Conservation (phyloP, 768 basidiomycete genomes). For the Pleurotus tuoliensis region DNA sequence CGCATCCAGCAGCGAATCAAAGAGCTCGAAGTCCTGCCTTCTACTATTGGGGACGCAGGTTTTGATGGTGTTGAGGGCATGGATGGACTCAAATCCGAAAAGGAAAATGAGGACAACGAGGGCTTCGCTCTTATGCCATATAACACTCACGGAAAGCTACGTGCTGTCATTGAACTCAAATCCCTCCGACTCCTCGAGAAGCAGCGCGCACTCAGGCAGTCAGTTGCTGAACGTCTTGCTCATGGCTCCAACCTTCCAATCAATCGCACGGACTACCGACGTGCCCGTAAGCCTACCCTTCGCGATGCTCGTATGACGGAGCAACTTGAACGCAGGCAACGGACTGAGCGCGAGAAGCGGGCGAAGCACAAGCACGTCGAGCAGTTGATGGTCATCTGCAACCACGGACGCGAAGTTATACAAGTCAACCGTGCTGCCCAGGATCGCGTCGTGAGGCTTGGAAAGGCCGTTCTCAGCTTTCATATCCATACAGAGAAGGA, state of each 20-base stretch:
- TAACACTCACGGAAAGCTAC: constrained; percentile 77
- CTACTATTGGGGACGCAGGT: constrained; percentile 76
- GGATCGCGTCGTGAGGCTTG: constrained; percentile 67
- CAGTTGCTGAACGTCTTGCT: constrained; percentile 81
- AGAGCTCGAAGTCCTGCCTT: constrained; percentile 77
- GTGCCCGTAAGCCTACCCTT: constrained; percentile 78
- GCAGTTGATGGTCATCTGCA: constrained; percentile 82
- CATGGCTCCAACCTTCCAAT: constrained; percentile 87
- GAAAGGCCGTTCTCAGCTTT: constrained; percentile 76
- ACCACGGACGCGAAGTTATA: constrained; percentile 76
- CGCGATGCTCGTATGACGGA: constrained; percentile 90
- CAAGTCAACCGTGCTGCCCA: constrained; percentile 61
- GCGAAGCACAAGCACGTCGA: constrained; percentile 97
- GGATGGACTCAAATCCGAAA: constrained; percentile 39
- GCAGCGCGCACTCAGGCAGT: constrained; percentile 82
- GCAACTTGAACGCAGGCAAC: constrained; percentile 85
- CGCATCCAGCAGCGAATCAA: constrained; percentile 84
- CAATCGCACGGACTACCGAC: constrained; percentile 89
- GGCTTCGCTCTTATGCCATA: constrained; percentile 43
- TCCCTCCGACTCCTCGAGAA: constrained; percentile 85
- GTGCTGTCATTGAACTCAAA: constrained; percentile 91
- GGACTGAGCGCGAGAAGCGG: constrained; percentile 85
- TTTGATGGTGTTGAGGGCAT: constrained; percentile 46
- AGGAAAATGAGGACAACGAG: constrained; percentile 31
- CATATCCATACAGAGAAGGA: constrained; percentile 94